Base-by-base conservation (phyloP, 2,329 filamentous ascomycete genomes). In the Onygenales sp. region DNA sequence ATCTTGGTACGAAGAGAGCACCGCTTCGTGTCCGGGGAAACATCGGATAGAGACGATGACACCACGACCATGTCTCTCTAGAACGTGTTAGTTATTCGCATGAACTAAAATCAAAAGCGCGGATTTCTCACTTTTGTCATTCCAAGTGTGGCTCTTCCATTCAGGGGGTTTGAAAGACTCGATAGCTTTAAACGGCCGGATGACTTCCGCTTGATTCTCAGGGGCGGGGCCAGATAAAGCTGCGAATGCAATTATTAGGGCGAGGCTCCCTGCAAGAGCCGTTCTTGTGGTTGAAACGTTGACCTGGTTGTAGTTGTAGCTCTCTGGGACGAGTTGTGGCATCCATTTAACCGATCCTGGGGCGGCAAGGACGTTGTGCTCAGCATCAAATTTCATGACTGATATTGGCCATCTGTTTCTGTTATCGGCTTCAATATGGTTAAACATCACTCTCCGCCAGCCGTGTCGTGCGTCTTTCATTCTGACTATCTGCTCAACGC, bases 221-320 rank as follows among this genome's bases (percentile, higher is more conserved):
- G 33, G 33, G 21, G 48, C 49, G 11, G 49, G 47, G 13, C 51
- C 52, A 3, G 61, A 57, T 46, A 62, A 62, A 8, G 59, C 61
- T 27, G 58, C 57, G 32, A 65, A 55, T 5, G 55, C 60, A 27
- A 64, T 43, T 6, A 65, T 54, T 2, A 65, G 42, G 3, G 60
- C 34, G 2, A 65, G 52, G 11, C 55, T 48, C 14, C 63, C 62
- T 8, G 52, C 54, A 46, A 61, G 52, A 37, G 52, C 55, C 5
- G 55, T 13, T 9, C 13, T 7, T 37, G 13, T 14, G 13, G n/a
- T 21, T 14, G 11, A 46, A 27, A 27, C 21, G 21, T 27, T 27
- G 21, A 3, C 21, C 21, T 27, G 21, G 21, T 47, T 47, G 33
- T 47, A 47, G 8, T 59, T 42, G 27, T 61, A 62, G 9, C 52